These are phyloP conservation scores for Lophiostoma macrostomum DNA, from an alignment of 495 filamentous ascomycete genomes.

Conservation along the genomic window DNA sequence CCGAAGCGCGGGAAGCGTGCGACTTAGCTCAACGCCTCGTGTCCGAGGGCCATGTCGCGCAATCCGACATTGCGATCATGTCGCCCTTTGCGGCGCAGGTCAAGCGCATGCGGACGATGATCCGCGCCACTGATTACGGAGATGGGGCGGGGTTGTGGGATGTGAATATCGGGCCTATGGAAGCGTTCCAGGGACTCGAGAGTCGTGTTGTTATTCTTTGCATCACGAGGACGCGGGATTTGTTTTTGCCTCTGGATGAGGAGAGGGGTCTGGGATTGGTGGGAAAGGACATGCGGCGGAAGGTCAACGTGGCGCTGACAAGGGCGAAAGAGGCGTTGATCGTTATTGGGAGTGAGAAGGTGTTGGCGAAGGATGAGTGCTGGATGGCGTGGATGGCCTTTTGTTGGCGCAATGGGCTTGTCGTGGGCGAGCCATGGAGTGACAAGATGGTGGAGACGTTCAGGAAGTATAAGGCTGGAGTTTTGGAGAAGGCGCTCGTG, in stretches of 20 bases:
- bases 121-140: slow-evolving; percentile 33
- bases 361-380: slow-evolving; percentile 44
- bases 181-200: slow-evolving; percentile 58
- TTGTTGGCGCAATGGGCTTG: slow-evolving; percentile 46
- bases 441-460: background rate
- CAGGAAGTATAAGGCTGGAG: slow-evolving; percentile 5
- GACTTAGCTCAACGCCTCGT: slow-evolving; percentile 45
- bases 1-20: slow-evolving; percentile 49
- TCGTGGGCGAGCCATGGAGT: background rate
- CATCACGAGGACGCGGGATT: slow-evolving; percentile 49
- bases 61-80: slow-evolving; percentile 54
- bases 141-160: slow-evolving; percentile 35
- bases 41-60: slow-evolving; percentile 36
- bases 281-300: slow-evolving; percentile 46
- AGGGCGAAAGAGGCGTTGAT: slow-evolving; percentile 53
- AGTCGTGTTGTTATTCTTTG: slow-evolving; percentile 54
- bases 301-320: slow-evolving; percentile 56
- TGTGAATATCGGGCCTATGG: slow-evolving; percentile 55
- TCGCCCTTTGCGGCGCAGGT: slow-evolving; percentile 55
- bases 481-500: slow-evolving; percentile 13
- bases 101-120: slow-evolving; percentile 41
- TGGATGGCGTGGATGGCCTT: slow-evolving; percentile 51
- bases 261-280: slow-evolving; percentile 50
- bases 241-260: slow-evolving; percentile 49
- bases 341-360: slow-evolving; percentile 50